A percentile compares a stretch with the other conserved stretches of the same genome.
These are phyloP conservation scores for Aspergillus leporis DNA, from an alignment of 495 filamentous ascomycete genomes.

Conservation along the genomic window DNA sequence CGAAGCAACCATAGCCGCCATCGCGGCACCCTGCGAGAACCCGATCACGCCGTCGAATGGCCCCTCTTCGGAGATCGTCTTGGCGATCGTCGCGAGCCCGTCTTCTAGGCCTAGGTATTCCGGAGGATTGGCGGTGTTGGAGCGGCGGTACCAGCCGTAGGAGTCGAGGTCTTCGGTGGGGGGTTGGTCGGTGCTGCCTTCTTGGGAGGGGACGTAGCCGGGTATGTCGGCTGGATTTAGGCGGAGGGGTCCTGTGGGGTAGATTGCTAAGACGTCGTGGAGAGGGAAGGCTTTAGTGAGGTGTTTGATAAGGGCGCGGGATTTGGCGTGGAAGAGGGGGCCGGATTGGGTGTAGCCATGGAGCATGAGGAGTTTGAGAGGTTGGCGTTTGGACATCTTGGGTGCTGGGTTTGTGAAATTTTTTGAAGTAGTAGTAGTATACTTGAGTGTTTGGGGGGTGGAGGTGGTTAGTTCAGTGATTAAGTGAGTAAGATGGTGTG, in stretches of 20 bases:
- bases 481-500: neutral
- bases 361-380: constrained; percentile 58
- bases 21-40: constrained; percentile 70
- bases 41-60: constrained; percentile 75
- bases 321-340: constrained; percentile 83
- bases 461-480: neutral
- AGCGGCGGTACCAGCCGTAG: constrained; percentile 86
- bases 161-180: constrained; percentile 47
- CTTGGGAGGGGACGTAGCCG: constrained; percentile 49
- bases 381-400: constrained; percentile 27
- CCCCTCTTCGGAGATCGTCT: constrained; percentile 56
- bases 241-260: constrained; percentile 55
- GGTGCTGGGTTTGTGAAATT: neutral
- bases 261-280: constrained; percentile 51
- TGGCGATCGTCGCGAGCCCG: constrained; percentile 61
- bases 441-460: neutral
- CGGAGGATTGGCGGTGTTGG: constrained; percentile 39
- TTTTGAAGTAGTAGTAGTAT: neutral
- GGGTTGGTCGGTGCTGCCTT: constrained; percentile 5
- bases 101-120: constrained; percentile 67
- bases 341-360: constrained; percentile 90
- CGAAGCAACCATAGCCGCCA: constrained; percentile 62
- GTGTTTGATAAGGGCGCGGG: constrained; percentile 78
- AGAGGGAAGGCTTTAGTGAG: constrained; percentile 70
- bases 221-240: constrained; percentile 71